Percentiles rank a stretch among this genome's conserved stretches.
Evolutionary conservation across 495 filamentous ascomycete species (phyloP).

Genomic region (Penicillium pancosmium): DNA sequence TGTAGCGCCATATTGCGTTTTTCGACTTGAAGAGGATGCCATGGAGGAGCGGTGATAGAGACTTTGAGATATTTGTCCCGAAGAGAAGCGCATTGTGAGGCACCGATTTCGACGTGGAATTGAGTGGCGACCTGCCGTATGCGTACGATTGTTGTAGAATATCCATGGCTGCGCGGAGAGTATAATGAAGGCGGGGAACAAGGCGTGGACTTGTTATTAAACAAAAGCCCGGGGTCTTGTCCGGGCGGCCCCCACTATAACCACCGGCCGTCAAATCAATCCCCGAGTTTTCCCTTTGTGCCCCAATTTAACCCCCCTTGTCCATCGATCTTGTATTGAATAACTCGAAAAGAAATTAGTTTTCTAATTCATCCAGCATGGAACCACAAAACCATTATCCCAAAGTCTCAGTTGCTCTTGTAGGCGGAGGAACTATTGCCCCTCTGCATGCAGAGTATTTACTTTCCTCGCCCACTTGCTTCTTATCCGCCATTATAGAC

Average conservation of each 20-base stretch:
- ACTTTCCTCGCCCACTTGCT: conserved; percentile 7
- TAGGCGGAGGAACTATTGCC: conserved; percentile 7
- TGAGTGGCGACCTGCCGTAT: conserved; percentile 13
- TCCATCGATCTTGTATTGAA: background rate
- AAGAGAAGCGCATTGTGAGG: conserved; percentile 21
- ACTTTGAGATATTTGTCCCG: conserved; percentile 51
- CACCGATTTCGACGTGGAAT: background rate
- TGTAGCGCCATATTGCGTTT: conserved; percentile 51
- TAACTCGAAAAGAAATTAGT: background rate
- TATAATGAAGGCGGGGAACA: background rate
- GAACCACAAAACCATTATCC: background rate
- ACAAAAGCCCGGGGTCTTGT: background rate
- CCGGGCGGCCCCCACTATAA: background rate
- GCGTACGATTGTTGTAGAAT: conserved; percentile 9
- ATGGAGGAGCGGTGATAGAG: conserved; percentile 62
- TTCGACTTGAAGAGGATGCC: conserved; percentile 54
- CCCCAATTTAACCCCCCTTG: background rate
- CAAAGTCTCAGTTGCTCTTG: conserved; percentile 1
- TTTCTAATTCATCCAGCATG: background rate
- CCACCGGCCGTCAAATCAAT: background rate
- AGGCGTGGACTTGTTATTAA: background rate
- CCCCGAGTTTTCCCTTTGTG: background rate
- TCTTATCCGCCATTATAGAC: conserved; percentile 9
- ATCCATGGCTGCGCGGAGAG: conserved; percentile 6
- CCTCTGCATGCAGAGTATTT: conserved; percentile 13